Percentiles rank a stretch among this genome's conserved stretches.
Evolutionary conservation across 805 yeast species (phyloP).

Genomic region (Yarrowia osloensis): DNA sequence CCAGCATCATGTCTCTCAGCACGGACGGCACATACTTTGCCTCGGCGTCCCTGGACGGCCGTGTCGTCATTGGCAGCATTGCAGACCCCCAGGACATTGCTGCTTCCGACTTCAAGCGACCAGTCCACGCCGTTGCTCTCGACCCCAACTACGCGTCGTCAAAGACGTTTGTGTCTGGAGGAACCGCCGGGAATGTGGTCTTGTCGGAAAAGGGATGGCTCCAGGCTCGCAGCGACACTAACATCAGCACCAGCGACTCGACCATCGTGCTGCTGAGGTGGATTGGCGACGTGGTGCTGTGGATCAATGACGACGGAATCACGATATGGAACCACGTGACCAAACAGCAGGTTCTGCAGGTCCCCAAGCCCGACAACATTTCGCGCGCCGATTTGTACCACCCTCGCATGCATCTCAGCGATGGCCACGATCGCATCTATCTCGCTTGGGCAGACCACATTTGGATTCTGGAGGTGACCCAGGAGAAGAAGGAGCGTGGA

Average conservation of each 20-base stretch:
- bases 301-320: conserved; percentile 86
- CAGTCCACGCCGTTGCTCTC: conserved; percentile 82
- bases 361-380: conserved; percentile 58
- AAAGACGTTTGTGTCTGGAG: conserved; percentile 79
- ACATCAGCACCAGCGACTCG: conserved; percentile 55
- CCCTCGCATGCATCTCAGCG: conserved; percentile 73
- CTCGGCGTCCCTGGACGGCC: conserved; percentile 92
- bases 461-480: conserved; percentile 63
- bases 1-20: conserved; percentile 73
- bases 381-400: conserved; percentile 76
- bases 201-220: conserved; percentile 83
- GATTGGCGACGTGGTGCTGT: conserved; percentile 65
- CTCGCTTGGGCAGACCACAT: conserved; percentile 83
- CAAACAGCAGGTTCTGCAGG: conserved; percentile 51
- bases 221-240: conserved; percentile 72
- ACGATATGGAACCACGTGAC: conserved; percentile 61
- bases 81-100: conserved; percentile 61
- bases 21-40: conserved; percentile 77
- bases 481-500: conserved; percentile 33
- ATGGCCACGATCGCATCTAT: conserved; percentile 53
- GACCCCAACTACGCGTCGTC: conserved; percentile 66
- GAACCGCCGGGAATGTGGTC: conserved; percentile 81
- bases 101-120: conserved; percentile 82
- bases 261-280: conserved; percentile 70
- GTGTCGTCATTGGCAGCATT: conserved; percentile 78